A percentile compares a stretch with the other conserved stretches of the same genome.
Evolutionary conservation across 1,139 yeast species (phyloP).

Genomic region (Hansenula lynferdii): DNA sequence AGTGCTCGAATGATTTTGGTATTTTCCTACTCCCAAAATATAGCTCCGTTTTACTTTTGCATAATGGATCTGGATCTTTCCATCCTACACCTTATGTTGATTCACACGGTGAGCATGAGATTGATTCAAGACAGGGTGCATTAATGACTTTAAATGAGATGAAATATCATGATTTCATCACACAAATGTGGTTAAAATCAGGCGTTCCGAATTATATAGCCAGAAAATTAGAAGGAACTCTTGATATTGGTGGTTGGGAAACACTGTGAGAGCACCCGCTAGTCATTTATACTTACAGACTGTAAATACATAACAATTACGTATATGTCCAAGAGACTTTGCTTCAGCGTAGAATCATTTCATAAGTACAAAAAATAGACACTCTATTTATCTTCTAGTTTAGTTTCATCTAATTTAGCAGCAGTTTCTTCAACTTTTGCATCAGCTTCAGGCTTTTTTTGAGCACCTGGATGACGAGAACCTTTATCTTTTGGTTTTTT

Average conservation of each 20-base stretch:
- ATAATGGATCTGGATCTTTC: conserved; percentile 76
- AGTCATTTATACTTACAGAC: too few relatives aligned
- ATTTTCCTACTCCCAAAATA: conserved; percentile 76
- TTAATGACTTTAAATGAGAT: conserved; percentile 62
- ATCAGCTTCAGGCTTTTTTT: conserved; percentile 17
- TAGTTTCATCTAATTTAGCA: background rate
- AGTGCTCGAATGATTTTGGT: conserved; percentile 70
- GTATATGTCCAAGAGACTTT: too few relatives aligned
- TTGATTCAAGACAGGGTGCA: conserved; percentile 65
- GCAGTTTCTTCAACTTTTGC: conserved; percentile 23
- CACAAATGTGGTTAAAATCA: conserved; percentile 74
- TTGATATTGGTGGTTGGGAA: conserved; percentile 96
- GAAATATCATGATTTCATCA: conserved; percentile 63
- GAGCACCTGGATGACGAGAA: conserved; percentile 69
- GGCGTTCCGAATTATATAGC: conserved; percentile 75
- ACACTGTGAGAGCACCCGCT: too few relatives aligned
- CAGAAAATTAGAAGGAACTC: conserved; percentile 68
- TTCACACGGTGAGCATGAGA: conserved; percentile 81
- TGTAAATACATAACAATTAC: too few relatives aligned
- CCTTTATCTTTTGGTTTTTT: conserved; percentile 83
- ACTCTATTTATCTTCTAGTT: conserved; percentile 5
- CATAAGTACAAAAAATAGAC: too few relatives aligned
- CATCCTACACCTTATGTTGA: conserved; percentile 82
- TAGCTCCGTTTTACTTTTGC: conserved; percentile 60
- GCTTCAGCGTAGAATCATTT: too few relatives aligned